Evolutionary conservation across 2,329 filamentous ascomycete genomes (phyloP), one percentile per base, ranked within the genome.

Genomic region (Calonectria leucothoes): DNA sequence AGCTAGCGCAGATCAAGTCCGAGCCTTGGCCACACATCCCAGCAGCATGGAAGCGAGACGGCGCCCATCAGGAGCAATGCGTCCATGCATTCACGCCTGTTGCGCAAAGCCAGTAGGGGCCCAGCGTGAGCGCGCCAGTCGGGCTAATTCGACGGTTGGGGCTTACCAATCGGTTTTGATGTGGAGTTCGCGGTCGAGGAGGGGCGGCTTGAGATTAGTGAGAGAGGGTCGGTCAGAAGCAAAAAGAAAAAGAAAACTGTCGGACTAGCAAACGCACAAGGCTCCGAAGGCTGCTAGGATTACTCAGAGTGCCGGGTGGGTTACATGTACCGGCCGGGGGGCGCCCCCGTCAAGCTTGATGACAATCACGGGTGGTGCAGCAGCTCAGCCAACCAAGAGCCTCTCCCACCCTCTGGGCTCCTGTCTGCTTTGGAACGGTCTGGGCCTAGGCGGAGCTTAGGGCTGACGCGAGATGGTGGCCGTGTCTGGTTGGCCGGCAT

Each of bases 131-230:
- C 31, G 61, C 42, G 61, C 65, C 66, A 74, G 42, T 77, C 77
- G 74, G 77, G n/a, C 69, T n/a, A 65, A 75, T 61, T 67, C 52
- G 33, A 71, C 31, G 17, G 42, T 23, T 65, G 45, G 45, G 59
- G 66, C 76, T 81, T 81, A 81, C 77, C 77, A 81, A 79, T 74
- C 76, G 59, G 49, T 23, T 45, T 49, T 66, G 33, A 61, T 15
- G 55, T 61, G 55, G 42, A 52, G 42, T 63, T 31, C n/a, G 42
- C 37, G 17, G 37, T 27, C n/a, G 20, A 61, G 27, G 20, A 25
- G 42, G 55, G 55, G 55, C 55, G 33, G 55, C 33, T 39, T 14
- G n/a, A 61, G n/a, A 61, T 61, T 61, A 39, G 52, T 29, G 39
- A 49, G 52, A 29, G 37, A n/a, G n/a, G n/a, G n/a, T n/a, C n/a